Percentiles rank a stretch among this genome's conserved stretches.
Evolutionary conservation across 805 yeast species (phyloP).

Genomic region (Pichia membranifaciens): DNA sequence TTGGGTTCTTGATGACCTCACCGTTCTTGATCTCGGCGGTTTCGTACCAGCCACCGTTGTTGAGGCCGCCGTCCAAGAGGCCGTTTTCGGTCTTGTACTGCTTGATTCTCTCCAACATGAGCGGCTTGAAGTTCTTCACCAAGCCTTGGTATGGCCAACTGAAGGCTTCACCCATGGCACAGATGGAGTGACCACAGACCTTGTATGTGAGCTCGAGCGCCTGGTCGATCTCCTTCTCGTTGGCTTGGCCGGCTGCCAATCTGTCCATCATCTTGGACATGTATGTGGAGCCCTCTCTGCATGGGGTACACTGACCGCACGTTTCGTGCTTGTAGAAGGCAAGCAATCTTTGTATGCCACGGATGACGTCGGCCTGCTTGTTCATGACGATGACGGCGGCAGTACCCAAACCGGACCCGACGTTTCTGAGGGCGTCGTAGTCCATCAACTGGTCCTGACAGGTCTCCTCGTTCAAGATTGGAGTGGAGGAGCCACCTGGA

Average conservation of each 20-base stretch:
- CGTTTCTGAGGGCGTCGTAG: conserved; percentile 79
- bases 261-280: conserved; percentile 79
- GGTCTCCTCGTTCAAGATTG: conserved; percentile 61
- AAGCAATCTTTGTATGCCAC: conserved; percentile 80
- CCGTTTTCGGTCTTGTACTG: conserved; percentile 48
- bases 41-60: conserved; percentile 76
- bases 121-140: conserved; percentile 78
- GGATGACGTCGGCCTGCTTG: conserved; percentile 75
- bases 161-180: conserved; percentile 90
- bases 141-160: conserved; percentile 93
- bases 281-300: conserved; percentile 92
- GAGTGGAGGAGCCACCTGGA: conserved; percentile 90
- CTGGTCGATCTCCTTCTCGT: conserved; percentile 76
- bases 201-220: conserved; percentile 79
- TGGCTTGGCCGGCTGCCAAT: conserved; percentile 72
- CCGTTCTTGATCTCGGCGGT: conserved; percentile 58
- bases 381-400: conserved; percentile 92
- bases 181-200: conserved; percentile 86
- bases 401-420: conserved; percentile 83
- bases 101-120: conserved; percentile 69
- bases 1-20: conserved; percentile 53
- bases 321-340: conserved; percentile 88
- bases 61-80: conserved; percentile 28
- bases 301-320: conserved; percentile 93
- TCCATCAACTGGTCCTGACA: conserved; percentile 78